Evolutionary conservation across 1,284 basidiomycete species (phyloP), one percentile per base, ranked within the genome.

Genomic region (Pascua guehoae): DNA sequence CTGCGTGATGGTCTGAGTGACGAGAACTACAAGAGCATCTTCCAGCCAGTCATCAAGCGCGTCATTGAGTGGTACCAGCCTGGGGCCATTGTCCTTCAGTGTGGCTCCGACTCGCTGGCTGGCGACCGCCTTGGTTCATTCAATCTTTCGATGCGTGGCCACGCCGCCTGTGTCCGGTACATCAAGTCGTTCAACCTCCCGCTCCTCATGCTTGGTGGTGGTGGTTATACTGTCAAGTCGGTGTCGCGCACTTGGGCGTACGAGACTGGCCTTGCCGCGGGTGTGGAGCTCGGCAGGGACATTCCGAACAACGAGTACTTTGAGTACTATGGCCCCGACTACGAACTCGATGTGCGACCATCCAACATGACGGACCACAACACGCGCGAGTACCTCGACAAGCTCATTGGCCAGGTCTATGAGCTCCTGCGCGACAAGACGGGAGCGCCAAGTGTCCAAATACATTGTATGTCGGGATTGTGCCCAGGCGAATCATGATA

Each of bases 301-400:
- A 94, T 97, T 53, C 93, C 93, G 0, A 88, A 93, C 63, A 97
- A 97, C 70, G 94, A 97, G 77, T 97, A 98, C 78, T 98, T 96
- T 75, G 95, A 98, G 74, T 98, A 98, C 78, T 98, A 98, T 75
- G 96, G 96, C 0, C 96, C 96, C 1, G 91, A 96, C 69, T 97
- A 98, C 70, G 86, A 92, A 68, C 83, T 99, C n/a, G 93, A 99
- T 71, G 96, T 99, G 32, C 89, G 89, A 64, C 81, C 93, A 5
- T 95, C 91, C 38, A 99, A 98, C 73, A 91, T 93, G 71, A 92
- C 97, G 66, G 94, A 99, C 70, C 81, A 95, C 79, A 99, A 99
- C 73, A 91, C 91, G 2, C 85, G 85, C 10, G 88, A 89, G 64
- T 99, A 98, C 73, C 81, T 98, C 49, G 89, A 96, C 54, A 91